These are phyloP conservation scores for Lepiota subincarnata DNA, from an alignment of 768 basidiomycete genomes.

Conservation along the genomic window DNA sequence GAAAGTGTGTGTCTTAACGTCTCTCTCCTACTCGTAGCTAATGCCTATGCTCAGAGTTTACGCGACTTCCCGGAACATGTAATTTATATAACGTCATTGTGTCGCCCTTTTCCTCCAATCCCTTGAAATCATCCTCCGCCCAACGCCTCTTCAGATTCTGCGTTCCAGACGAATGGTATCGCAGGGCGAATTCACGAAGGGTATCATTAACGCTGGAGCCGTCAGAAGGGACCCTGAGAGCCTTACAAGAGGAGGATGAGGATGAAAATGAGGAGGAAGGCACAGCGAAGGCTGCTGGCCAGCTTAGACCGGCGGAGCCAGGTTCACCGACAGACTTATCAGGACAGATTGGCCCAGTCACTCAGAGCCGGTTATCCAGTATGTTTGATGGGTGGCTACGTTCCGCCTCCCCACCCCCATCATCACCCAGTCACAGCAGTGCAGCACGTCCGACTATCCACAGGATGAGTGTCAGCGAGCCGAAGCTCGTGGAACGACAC, in stretches of 20 bases:
- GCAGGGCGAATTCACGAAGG: conserved; percentile 56
- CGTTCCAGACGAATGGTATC: conserved; percentile 79
- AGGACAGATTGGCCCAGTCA: conserved; percentile 51
- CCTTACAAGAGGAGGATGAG: conserved; percentile 45
- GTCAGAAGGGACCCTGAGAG: conserved; percentile 48
- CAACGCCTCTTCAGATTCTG: conserved; percentile 55
- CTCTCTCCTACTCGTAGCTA: background rate
- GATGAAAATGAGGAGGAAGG: conserved; percentile 47
- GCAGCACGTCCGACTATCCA: conserved; percentile 30
- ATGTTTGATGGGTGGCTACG: conserved; percentile 67
- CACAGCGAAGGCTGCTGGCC: conserved; percentile 50
- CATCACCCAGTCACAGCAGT: conserved; percentile 30
- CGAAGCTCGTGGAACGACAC: conserved; percentile 48
- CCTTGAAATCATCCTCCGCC: conserved; percentile 34
- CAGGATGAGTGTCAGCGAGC: conserved; percentile 71
- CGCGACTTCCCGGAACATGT: conserved; percentile 40
- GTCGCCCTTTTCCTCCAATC: conserved; percentile 36
- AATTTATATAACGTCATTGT: conserved; percentile 39
- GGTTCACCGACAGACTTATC: conserved; percentile 23
- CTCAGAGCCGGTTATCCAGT: conserved; percentile 59
- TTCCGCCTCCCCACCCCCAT: conserved; percentile 32
- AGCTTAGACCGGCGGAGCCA: conserved; percentile 13
- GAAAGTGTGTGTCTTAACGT: conserved; percentile 43
- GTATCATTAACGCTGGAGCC: conserved; percentile 45
- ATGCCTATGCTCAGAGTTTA: conserved; percentile 29